Conservation (phyloP, 139 green algal genomes). For the Picochlorum sp. region DNA sequence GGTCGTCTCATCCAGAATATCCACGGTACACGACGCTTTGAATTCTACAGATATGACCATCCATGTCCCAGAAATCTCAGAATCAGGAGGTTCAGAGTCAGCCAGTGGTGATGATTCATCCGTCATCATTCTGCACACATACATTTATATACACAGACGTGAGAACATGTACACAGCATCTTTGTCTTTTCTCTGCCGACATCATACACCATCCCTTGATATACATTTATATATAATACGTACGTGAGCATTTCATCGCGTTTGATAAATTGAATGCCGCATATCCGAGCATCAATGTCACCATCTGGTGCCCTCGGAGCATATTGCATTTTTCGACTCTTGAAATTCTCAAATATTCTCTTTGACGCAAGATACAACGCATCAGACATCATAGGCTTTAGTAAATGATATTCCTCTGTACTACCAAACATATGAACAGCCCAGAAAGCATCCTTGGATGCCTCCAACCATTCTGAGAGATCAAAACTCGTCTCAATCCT, state of each 20-base stretch:
- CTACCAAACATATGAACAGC: constrained; percentile 13
- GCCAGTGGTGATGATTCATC: background rate
- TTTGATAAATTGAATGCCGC: constrained; percentile 6
- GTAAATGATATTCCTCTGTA: constrained; percentile 13
- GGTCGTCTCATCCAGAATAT: constrained; percentile 2
- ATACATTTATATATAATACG: background rate
- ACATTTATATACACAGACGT: no score
- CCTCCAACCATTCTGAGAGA: constrained; percentile 17
- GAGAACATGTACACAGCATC: no score
- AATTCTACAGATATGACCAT: background rate
- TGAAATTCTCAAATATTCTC: constrained; percentile 8
- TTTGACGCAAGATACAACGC: constrained; percentile 10
- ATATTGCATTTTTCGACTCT: constrained; percentile 5
- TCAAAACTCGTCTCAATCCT: constrained; percentile 20
- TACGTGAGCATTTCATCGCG: background rate
- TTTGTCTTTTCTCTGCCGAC: no score
- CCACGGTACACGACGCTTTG: background rate
- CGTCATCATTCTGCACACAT: background rate
- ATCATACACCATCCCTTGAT: no score
- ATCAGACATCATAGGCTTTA: constrained; percentile 16
- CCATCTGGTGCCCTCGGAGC: background rate
- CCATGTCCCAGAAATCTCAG: background rate
- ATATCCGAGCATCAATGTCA: constrained; percentile 5
- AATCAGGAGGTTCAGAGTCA: background rate
- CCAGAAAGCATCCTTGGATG: constrained; percentile 15